phyloP scores from a whole-genome alignment of 108 stramenopile genomes.

The Nannochloropsis gaditana region DNA sequence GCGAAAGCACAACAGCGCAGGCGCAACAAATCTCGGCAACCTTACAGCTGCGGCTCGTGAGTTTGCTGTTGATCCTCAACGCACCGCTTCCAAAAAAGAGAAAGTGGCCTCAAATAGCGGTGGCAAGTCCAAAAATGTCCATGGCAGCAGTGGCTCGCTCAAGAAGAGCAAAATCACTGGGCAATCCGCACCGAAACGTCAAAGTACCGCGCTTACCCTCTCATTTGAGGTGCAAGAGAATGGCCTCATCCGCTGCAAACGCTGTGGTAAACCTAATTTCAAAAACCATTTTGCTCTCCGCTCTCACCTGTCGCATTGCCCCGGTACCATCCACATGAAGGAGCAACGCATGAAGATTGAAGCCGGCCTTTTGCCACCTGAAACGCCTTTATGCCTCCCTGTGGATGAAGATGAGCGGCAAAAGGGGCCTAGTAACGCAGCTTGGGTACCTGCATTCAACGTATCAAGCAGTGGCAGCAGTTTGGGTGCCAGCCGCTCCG shows the following conservation, averaged over 20 bases:
- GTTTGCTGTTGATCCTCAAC: background rate
- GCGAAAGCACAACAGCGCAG: background rate
- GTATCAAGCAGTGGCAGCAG: background rate
- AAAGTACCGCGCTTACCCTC: background rate
- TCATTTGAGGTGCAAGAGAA: background rate
- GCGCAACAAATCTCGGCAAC: background rate
- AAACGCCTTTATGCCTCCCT: background rate
- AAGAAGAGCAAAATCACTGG: background rate
- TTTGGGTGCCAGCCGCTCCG: conserved; percentile 5
- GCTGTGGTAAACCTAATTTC: conserved; percentile 3
- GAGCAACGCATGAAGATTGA: background rate
- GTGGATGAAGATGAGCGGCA: conserved; percentile 5
- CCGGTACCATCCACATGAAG: conserved; percentile 19
- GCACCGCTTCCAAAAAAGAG: background rate
- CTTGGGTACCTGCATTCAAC: conserved; percentile 10
- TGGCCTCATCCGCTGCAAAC: conserved; percentile 9
- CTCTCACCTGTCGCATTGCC: conserved; percentile 11
- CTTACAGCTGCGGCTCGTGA: background rate
- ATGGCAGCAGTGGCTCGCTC: background rate
- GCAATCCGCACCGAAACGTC: background rate
- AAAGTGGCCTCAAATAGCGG: background rate
- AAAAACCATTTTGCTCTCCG: background rate
- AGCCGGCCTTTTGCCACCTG: background rate
- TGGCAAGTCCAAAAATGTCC: background rate
- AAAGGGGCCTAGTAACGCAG: background rate